phyloP scores from a whole-genome alignment of 2,329 filamentous ascomycete species.

The Fusarium multiceps region DNA sequence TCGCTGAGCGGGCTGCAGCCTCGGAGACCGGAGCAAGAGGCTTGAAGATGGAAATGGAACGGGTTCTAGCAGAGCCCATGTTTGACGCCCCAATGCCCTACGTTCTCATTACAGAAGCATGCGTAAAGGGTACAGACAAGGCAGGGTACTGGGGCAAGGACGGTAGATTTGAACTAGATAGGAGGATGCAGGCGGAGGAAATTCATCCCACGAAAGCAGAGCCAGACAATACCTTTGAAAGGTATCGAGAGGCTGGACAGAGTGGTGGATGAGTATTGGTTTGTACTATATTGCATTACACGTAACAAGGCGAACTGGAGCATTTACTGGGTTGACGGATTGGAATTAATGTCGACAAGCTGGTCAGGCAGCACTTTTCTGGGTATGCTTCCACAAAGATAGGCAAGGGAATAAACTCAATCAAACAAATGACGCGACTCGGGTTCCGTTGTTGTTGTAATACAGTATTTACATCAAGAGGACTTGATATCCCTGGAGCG shows the following conservation, averaged over 20 bases:
- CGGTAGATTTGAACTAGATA: conserved; percentile 75
- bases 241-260: conserved; percentile 59
- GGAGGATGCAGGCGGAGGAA: conserved; percentile 74
- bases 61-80: conserved; percentile 81
- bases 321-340: conserved; percentile 24
- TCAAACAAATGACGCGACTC: conserved; percentile 50
- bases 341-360: conserved; percentile 25
- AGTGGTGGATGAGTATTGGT: conserved; percentile 55
- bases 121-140: conserved; percentile 71
- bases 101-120: conserved; percentile 77
- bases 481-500: conserved; percentile 47
- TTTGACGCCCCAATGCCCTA: conserved; percentile 83
- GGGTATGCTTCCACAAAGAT: conserved; percentile 21
- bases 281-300: background rate
- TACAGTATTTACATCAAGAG: conserved; percentile 58
- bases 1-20: conserved; percentile 74
- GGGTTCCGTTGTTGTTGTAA: conserved; percentile 55
- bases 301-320: conserved; percentile 23
- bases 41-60: conserved; percentile 83
- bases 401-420: conserved; percentile 44
- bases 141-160: conserved; percentile 75
- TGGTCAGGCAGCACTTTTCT: conserved; percentile 17
- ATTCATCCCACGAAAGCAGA: conserved; percentile 38
- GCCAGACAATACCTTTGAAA: conserved; percentile 52
- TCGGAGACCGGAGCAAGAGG: conserved; percentile 81